Conservation (phyloP, 345 rosid species). For the Bruguiera gymnorhiza region DNA sequence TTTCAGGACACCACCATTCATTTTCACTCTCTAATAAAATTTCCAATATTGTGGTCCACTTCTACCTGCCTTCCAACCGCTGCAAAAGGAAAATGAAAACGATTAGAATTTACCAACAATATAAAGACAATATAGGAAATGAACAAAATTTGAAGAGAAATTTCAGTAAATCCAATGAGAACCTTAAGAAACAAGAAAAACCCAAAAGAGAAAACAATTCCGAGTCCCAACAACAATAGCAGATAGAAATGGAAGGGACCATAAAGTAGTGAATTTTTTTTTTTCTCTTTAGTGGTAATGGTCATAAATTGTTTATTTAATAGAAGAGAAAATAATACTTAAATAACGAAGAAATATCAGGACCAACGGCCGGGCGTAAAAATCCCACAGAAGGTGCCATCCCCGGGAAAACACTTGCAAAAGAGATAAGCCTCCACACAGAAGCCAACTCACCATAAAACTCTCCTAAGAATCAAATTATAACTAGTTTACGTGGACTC, state of each 20-base stretch:
- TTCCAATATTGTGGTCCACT: constrained; percentile 23
- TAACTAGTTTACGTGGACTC: not conserved
- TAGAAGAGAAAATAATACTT: not conserved
- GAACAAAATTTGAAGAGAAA: not conserved
- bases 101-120: constrained; percentile 6
- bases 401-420: not conserved
- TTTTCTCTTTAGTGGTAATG: too few species aligned
- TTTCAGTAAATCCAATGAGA: not conserved
- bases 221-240: not conserved
- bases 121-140: not conserved
- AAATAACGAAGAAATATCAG: too few species aligned
- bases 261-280: too few species aligned
- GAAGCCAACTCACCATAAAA: not conserved
- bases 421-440: constrained; percentile 4
- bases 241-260: not conserved
- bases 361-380: not conserved
- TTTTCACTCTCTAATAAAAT: not conserved
- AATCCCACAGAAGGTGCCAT: not conserved
- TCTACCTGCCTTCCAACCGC: constrained; percentile 14
- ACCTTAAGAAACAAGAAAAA: not conserved
- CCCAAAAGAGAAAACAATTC: not conserved
- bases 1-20: constrained; percentile 17
- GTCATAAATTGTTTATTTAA: not conserved
- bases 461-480: not conserved
- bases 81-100: constrained; percentile 22